Evolutionary conservation across 164 flowering plant species (phyloP).

Genomic region (Vitis vinifera): ASM3070453v1 NC_081808.1:2665001-2665500

Average conservation of each 20-base stretch:
- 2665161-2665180: slow-evolving; percentile 26
- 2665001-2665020: slow-evolving; percentile 85
- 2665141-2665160: slow-evolving; percentile 71
- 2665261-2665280: slow-evolving; percentile 56
- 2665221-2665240: slow-evolving; percentile 38
- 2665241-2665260: slow-evolving; percentile 49
- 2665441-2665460: background rate
- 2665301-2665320: slow-evolving; percentile 38
- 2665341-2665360: slow-evolving; percentile 93
- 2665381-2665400: slow-evolving; percentile 19
- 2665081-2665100: slow-evolving; percentile 24
- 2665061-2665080: slow-evolving; percentile 35
- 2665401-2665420: slow-evolving; percentile 5
- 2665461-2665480: too few species aligned
- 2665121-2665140: slow-evolving; percentile 54
- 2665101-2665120: slow-evolving; percentile 74
- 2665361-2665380: slow-evolving; percentile 63
- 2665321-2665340: slow-evolving; percentile 72
- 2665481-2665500: too few species aligned
- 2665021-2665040: slow-evolving; percentile 67
- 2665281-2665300: slow-evolving; percentile 33
- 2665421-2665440: background rate
- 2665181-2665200: slow-evolving; percentile 5
- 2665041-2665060: slow-evolving; percentile 62
- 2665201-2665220: slow-evolving; percentile 17